Evolutionary conservation across 2,329 filamentous ascomycete species (phyloP).

Genomic region (Onygena corvina): DNA sequence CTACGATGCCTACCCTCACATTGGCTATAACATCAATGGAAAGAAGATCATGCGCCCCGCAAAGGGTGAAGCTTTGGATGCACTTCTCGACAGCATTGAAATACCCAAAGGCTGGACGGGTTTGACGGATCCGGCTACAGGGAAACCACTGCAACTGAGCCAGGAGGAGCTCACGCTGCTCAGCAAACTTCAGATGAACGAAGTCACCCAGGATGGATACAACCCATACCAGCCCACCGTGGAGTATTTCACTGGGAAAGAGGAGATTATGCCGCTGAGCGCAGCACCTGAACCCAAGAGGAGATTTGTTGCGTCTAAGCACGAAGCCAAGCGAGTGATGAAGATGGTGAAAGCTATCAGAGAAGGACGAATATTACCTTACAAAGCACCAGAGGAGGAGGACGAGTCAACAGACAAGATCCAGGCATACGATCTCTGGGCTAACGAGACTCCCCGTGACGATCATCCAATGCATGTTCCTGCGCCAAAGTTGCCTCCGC

Average conservation of each 20-base stretch:
- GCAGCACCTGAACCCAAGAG: conserved; percentile 92
- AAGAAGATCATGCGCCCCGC: conserved; percentile 96
- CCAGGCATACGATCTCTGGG: conserved; percentile 82
- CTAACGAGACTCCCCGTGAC: conserved; percentile 70
- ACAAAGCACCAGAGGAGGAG: conserved; percentile 62
- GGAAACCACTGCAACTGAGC: conserved; percentile 78
- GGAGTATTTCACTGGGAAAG: conserved; percentile 82
- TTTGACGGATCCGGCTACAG: conserved; percentile 83
- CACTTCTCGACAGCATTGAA: conserved; percentile 89
- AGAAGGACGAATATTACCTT: conserved; percentile 86
- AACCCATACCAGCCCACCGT: conserved; percentile 90
- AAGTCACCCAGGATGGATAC: conserved; percentile 75
- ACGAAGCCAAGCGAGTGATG: conserved; percentile 91
- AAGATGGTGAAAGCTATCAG: conserved; percentile 93
- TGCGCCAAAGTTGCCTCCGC: conserved; percentile 83
- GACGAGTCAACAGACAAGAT: conserved; percentile 61
- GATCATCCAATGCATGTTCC: conserved; percentile 90
- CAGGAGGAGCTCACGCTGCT: conserved; percentile 81
- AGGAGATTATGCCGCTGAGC: conserved; percentile 89
- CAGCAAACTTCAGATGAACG: conserved; percentile 76
- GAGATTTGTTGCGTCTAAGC: conserved; percentile 89
- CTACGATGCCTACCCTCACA: conserved; percentile 96
- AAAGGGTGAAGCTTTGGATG: conserved; percentile 84
- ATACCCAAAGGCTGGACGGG: conserved; percentile 96
- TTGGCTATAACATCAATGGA: conserved; percentile 97